These are phyloP conservation scores for Periconia digitata DNA, from an alignment of 2,329 filamentous ascomycete genomes.

Conservation along the genomic window DNA sequence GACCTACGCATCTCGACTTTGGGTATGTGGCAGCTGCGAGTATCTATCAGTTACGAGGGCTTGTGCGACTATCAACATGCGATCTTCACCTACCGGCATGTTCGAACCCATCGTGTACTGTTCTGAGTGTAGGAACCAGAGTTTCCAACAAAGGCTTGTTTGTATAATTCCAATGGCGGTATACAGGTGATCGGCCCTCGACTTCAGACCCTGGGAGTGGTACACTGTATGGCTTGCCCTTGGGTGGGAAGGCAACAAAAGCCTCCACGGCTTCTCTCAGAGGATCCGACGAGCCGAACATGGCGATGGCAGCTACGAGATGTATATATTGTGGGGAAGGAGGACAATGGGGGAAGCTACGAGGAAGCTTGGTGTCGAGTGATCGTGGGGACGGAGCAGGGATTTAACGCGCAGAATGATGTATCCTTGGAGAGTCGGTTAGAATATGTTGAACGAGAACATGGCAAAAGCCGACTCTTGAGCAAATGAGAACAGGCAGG, in stretches of 20 bases:
- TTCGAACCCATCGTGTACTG: slow-evolving; percentile 82
- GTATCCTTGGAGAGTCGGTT: not conserved
- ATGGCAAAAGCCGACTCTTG: too few relatives aligned
- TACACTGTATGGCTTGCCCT: slow-evolving; percentile 76
- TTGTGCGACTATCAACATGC: not conserved
- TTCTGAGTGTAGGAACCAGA: slow-evolving; percentile 65
- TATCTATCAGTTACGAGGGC: slow-evolving; percentile 2
- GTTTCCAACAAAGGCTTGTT: slow-evolving; percentile 59
- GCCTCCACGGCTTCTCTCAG: slow-evolving; percentile 50
- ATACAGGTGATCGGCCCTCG: slow-evolving; percentile 72
- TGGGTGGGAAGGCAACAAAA: slow-evolving; percentile 61
- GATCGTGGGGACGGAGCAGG: not conserved
- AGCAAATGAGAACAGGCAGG: not conserved
- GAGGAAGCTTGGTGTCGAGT: not conserved
- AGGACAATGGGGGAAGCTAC: not conserved
- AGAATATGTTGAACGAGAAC: not conserved
- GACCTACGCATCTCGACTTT: slow-evolving; percentile 74
- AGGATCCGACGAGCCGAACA: slow-evolving; percentile 34
- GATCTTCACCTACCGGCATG: slow-evolving; percentile 53
- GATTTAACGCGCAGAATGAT: not conserved
- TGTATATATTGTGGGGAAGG: not conserved
- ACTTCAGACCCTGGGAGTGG: slow-evolving; percentile 73
- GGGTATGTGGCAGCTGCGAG: slow-evolving; percentile 58
- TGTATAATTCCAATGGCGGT: slow-evolving; percentile 78
- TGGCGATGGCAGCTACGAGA: slow-evolving; percentile 9